Conservation (phyloP, 805 yeast species). For the Barnettozyma californica region DNA sequence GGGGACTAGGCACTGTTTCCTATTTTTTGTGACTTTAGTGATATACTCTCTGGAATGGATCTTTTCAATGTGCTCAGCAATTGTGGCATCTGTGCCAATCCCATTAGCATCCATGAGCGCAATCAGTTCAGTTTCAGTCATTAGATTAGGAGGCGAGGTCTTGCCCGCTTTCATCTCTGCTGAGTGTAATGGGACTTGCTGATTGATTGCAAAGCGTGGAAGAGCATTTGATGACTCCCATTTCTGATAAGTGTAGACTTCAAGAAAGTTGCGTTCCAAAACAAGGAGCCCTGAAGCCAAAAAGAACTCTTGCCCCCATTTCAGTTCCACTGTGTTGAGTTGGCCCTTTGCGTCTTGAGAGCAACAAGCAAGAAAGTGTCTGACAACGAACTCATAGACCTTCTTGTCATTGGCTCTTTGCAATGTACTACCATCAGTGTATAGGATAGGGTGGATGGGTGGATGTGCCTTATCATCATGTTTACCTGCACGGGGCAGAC, state of each 20-base stretch:
- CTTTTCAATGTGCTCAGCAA: conserved; percentile 94
- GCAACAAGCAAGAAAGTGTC: conserved; percentile 88
- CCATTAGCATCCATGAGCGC: conserved; percentile 95
- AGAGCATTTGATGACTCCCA: conserved; percentile 68
- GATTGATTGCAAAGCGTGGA: conserved; percentile 59
- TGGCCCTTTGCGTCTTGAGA: conserved; percentile 85
- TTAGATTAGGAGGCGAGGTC: conserved; percentile 73
- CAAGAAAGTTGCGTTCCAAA: conserved; percentile 67
- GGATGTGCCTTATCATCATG: conserved; percentile 97
- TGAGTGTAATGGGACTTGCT: conserved; percentile 46
- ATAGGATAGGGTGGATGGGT: conserved; percentile 86
- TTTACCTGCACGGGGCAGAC: conserved; percentile 72
- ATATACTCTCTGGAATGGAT: conserved; percentile 66
- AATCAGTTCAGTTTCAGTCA: conserved; percentile 91
- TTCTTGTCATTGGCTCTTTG: conserved; percentile 45
- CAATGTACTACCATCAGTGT: conserved; percentile 29
- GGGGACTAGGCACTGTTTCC: conserved; percentile 55
- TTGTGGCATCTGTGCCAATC: conserved; percentile 98
- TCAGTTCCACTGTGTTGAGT: conserved; percentile 51
- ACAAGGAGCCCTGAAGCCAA: conserved; percentile 72
- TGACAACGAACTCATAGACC: conserved; percentile 80
- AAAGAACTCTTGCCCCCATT: conserved; percentile 79
- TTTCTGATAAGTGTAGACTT: conserved; percentile 68
- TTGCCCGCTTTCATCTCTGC: conserved; percentile 66
- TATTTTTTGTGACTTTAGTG: conserved; percentile 33